Evolutionary conservation across 768 basidiomycete genomes (phyloP), one percentile per base, ranked within the genome.

Genomic region (Piloderma croceum): DNA sequence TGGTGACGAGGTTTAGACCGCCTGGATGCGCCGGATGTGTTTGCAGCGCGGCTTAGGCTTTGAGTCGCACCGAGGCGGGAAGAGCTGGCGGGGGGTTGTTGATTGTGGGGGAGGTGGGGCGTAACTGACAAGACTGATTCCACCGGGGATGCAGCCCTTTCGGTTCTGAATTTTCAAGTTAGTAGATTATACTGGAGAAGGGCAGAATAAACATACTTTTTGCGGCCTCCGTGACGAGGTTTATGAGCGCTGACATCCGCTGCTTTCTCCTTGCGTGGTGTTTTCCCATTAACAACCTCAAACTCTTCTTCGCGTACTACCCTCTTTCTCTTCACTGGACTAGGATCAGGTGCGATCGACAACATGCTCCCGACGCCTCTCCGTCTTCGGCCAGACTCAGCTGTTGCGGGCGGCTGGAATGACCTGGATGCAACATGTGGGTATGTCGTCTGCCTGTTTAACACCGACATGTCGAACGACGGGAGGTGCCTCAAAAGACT

Each of bases 351-450:
- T 47, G 36, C 36, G 12, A 68, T 65, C 54, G 78, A 61, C 47
- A 83, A 57, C 12, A 77, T 77, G 24, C 73, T 71, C 34, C 73
- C 71, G 6, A 69, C 75, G 19, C 70, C 71, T 49, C 82, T 65
- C 45, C 80, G 67, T 39, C 84, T 65, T 35, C 83, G 64, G 10
- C 80, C 79, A n/a, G 73, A 71, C 58, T 87, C 86, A 43, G 73
- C 61, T 31, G 76, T 70, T 21, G 65, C 58, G 10, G 68, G 55
- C n/a, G 83, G 81, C 69, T 80, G 74, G 53, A 73, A 85, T 6
- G 80, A 76, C 38, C 77, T 72, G 21, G 77, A 66, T 24, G 83
- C 76, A 42, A 89, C 79, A 59, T 88, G 85, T 3, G 86, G 86
- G 58, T 84, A 90, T 5, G 73, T 68, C 6, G 86, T 89, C 49